These are phyloP conservation scores for Chrysanthemum seticuspe DNA, from an alignment of 129 eudicot genomes.

Conservation along the genomic window DNA sequence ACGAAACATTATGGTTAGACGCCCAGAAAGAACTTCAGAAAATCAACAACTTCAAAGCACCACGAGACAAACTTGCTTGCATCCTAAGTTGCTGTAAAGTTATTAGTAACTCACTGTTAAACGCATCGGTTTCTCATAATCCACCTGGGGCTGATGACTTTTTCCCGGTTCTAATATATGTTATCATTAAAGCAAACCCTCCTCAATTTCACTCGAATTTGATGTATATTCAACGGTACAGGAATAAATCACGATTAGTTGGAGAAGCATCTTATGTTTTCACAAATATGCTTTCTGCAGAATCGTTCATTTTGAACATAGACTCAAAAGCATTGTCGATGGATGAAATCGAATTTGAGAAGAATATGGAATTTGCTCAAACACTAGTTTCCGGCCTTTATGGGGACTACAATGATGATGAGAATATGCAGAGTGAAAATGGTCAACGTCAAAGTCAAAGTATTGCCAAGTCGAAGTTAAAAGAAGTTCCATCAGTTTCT, in stretches of 20 bases:
- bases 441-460: slow-evolving; percentile 37
- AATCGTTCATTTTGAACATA: slow-evolving; percentile 61
- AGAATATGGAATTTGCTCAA: slow-evolving; percentile 71
- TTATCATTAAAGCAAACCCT: slow-evolving; percentile 83
- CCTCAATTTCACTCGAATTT: slow-evolving; percentile 82
- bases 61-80: slow-evolving; percentile 88
- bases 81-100: slow-evolving; percentile 82
- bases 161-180: slow-evolving; percentile 79
- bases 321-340: slow-evolving; percentile 70
- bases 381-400: slow-evolving; percentile 52
- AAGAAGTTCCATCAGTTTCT: slow-evolving; percentile 52
- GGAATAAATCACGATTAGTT: slow-evolving; percentile 58
- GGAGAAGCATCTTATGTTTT: slow-evolving; percentile 73
- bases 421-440: slow-evolving; percentile 21
- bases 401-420: slow-evolving; percentile 29
- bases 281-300: slow-evolving; percentile 87
- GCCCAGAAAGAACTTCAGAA: slow-evolving; percentile 89
- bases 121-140: slow-evolving; percentile 59
- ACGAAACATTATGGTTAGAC: slow-evolving; percentile 78
- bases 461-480: slow-evolving; percentile 20
- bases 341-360: slow-evolving; percentile 68
- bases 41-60: slow-evolving; percentile 78
- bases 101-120: slow-evolving; percentile 60
- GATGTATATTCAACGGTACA: slow-evolving; percentile 66
- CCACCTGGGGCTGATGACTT: slow-evolving; percentile 98